Evolutionary conservation across 2,329 filamentous ascomycete species (phyloP), one percentile per base, ranked within the genome.

Genomic region (Diaporthe sp.): DNA sequence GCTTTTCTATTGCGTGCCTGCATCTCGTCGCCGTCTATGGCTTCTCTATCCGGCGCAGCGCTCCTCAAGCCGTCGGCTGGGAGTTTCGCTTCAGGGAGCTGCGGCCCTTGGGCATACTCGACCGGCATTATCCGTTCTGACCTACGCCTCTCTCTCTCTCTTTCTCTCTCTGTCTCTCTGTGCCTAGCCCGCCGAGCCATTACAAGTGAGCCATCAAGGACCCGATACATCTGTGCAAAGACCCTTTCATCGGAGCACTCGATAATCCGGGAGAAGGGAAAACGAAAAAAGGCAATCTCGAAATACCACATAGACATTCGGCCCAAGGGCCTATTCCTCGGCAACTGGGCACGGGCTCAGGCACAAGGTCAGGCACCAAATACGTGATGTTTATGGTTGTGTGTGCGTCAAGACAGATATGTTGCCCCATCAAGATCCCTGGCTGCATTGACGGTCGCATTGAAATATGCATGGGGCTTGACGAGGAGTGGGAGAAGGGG

Each of bases 381-480:
- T 13, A 68, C 8, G 47, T 19, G 13, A 30, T 39, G 15, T 68
- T 35, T 22, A 25, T 15, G 9, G 47, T 19, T 30, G n/a, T 51
- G n/a, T 51, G 47, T 51, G 63, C 47, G 6, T 68, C 30, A 25
- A 68, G 22, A 27, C n/a, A 51, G 47, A 53, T 13, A 12, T 50
- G 22, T 30, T 8, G 44, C 47, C 63, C 63, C 63, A 9, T 68
- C 47, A 39, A 68, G 32, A 70, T 58, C 44, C 66, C 56, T 55
- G 53, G 50, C 63, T 66, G 63, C 63, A 53, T 68, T 68, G 63
- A 37, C 25, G 63, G 63, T 39, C 47, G 63, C 63, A 68, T 68
- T 51, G 47, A 15, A 27, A 68, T 68, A 44, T 68, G 50, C 50
- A 71, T 44, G 70, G 70, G 59, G 56, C 44, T 44, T 55, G 47